Base-by-base conservation (phyloP, 2,329 filamentous ascomycete species). In the Zarea fungicola region DNA sequence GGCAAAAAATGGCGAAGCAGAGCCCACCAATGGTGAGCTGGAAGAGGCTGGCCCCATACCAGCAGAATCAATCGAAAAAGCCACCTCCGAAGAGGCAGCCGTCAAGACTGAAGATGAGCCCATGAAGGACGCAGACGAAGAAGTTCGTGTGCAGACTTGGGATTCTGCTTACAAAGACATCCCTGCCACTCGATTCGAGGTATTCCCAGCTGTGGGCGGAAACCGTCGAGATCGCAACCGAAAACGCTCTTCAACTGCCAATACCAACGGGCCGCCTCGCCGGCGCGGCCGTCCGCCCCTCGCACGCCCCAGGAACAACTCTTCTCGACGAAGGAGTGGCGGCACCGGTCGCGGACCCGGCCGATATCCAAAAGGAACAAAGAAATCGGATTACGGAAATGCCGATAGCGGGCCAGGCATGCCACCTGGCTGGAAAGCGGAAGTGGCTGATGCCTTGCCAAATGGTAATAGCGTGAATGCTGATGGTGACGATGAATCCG, bases 111-210 rank as follows among this genome's bases (percentile, higher is more conserved):
- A 60, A 26, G 59, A 63, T 45, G 50, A 60, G 14, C 46, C 52
- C 13, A 62, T 60, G 57, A 53, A 57, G 22, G 60, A 66, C 28
- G 59, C 54, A 10, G 53, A 57, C 3, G 54, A 50, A 2, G 62
- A 66, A 22, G 60, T n/a, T n/a, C n/a, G 59, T 3, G 60, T 65
- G 7, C 5, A 29, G 19, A 60, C 66, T 34, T 82, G 78, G 78
- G 60, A 63, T 10, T 57, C 62, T 4, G 61, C 70, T 2, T 82
- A 83, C 58, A 68, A 68, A 13, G 65, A 71, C 41, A 85, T 93
- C 22, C 86, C 87, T 3, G 72, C 82, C 0, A 81, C 74, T 2
- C 80, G 88, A 28, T 95, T 89, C 63, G 85, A 90, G 58, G 81
- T 93, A 34, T 92, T 87, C 59, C 89, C 89, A 8, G 80, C 85